phyloP scores from a whole-genome alignment of 305 asterid genomes.

The Fraxinus latifolia region DNA sequence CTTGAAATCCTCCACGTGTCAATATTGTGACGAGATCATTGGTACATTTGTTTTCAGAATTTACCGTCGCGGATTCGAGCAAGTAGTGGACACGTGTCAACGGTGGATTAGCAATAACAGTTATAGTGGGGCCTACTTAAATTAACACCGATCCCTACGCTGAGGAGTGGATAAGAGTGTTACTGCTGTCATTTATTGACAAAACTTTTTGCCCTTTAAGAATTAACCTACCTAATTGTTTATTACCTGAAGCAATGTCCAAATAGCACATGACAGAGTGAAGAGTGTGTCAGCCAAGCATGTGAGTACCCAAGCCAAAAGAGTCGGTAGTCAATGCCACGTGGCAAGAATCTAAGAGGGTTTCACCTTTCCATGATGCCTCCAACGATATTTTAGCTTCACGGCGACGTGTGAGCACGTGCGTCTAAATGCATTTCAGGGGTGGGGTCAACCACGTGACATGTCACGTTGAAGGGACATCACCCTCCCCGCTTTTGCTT shows the following conservation, averaged over 20 bases:
- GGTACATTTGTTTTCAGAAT: neutral
- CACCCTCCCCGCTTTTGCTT: neutral
- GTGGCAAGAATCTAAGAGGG: conserved; percentile 28
- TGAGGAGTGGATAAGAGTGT: conserved; percentile 17
- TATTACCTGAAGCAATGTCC: conserved; percentile 4
- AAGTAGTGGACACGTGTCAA: conserved; percentile 2
- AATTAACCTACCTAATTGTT: neutral
- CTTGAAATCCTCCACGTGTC: neutral
- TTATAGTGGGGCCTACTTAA: neutral
- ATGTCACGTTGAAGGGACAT: conserved; percentile 28
- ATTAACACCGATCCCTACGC: conserved; percentile 21
- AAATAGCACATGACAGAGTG: conserved; percentile 43
- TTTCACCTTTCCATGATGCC: neutral
- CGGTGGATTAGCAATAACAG: neutral
- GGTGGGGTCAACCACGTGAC: conserved; percentile 14
- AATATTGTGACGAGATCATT: neutral
- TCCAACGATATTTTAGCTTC: conserved; percentile 24
- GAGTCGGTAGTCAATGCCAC: conserved; percentile 43
- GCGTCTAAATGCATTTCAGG: conserved; percentile 22
- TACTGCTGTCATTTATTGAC: conserved; percentile 5
- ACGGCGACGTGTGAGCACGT: conserved; percentile 38
- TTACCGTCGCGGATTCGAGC: neutral
- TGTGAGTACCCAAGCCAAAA: conserved; percentile 40
- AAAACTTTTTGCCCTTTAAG: neutral
- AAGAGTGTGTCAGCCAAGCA: conserved; percentile 47